These are phyloP conservation scores for Phylloboletellus chloephorus DNA, from an alignment of 1,284 basidiomycete genomes.

Conservation along the genomic window DNA sequence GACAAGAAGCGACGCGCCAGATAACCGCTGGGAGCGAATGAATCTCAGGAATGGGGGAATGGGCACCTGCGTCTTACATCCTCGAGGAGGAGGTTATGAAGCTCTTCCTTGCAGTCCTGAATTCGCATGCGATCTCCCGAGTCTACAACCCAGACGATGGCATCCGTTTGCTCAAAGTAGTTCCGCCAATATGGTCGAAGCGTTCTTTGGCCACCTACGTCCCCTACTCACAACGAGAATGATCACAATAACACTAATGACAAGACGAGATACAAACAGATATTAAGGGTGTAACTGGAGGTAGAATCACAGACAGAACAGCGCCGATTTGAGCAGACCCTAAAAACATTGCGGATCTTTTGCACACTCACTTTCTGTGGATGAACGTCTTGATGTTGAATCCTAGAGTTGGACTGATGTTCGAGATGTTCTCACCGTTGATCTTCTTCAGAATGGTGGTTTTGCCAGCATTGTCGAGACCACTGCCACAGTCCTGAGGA, in stretches of 20 bases:
- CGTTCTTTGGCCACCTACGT: conserved; percentile 95
- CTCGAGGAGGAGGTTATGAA: conserved; percentile 82
- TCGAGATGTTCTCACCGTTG: conserved; percentile 83
- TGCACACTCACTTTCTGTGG: conserved; percentile 70
- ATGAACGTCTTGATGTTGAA: conserved; percentile 98
- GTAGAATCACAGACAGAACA: conserved; percentile 22
- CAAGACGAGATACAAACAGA: conserved; percentile 57
- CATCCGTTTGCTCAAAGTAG: conserved; percentile 99
- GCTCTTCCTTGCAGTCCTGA: conserved; percentile 83
- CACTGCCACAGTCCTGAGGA: conserved; percentile 46
- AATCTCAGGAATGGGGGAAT: conserved; percentile 14
- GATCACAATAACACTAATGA: conserved; percentile 5
- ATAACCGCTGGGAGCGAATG: conserved; percentile 60
- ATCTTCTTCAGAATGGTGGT: conserved; percentile 96
- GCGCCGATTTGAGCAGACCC: conserved; percentile 20
- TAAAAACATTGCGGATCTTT: conserved; percentile 16
- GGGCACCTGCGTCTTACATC: conserved; percentile 58
- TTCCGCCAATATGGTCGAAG: conserved; percentile 98
- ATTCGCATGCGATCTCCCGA: conserved; percentile 88
- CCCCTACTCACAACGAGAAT: conserved; percentile 57
- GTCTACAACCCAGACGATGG: conserved; percentile 98
- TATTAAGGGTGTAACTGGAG: conserved; percentile 83
- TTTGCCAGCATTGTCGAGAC: conserved; percentile 99
- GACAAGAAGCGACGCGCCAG: conserved; percentile 91
- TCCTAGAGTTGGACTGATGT: conserved; percentile 90